A percentile compares a stretch with the other conserved stretches of the same genome.
Conservation (phyloP, 495 filamentous ascomycete species). For the Endocarpon pusillum region DNA sequence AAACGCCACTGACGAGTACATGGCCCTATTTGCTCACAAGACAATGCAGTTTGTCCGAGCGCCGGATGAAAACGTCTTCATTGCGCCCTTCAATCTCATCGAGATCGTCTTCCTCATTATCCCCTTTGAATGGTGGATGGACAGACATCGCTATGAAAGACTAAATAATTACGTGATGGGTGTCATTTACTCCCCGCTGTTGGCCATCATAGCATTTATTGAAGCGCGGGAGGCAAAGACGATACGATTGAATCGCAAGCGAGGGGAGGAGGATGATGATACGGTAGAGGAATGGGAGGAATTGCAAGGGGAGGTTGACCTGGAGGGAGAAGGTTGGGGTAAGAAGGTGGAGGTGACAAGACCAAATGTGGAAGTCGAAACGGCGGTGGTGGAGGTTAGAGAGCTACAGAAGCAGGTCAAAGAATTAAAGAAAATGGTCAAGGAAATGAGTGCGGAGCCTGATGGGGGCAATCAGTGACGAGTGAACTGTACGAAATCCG, state of each 20-base stretch:
- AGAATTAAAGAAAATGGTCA: conserved; percentile 44
- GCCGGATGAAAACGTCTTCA: conserved; percentile 95
- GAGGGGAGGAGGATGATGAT: conserved; percentile 84
- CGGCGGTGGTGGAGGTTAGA: conserved; percentile 46
- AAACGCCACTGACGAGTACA: conserved; percentile 87
- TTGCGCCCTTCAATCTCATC: conserved; percentile 85
- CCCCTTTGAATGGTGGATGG: conserved; percentile 93
- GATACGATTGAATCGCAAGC: conserved; percentile 52
- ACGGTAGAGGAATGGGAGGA: conserved; percentile 86
- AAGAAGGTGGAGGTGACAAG: conserved; percentile 55
- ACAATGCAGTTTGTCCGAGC: conserved; percentile 93
- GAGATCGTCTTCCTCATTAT: conserved; percentile 65
- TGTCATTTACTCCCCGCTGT: conserved; percentile 66
- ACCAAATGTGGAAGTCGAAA: conserved; percentile 61
- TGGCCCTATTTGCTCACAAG: conserved; percentile 77
- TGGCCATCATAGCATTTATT: conserved; percentile 59
- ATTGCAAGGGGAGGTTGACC: conserved; percentile 50
- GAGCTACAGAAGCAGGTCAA: conserved; percentile 52
- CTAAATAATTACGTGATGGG: conserved; percentile 82
- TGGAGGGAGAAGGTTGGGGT: conserved; percentile 61
- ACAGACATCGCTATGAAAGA: conserved; percentile 44
- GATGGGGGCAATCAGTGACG: not conserved
- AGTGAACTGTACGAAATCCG: too few relatives aligned
- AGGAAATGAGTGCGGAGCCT: conserved; percentile 20
- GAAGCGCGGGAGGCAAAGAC: conserved; percentile 52